These are phyloP conservation scores for Eucalyptus cloeziana DNA, from an alignment of 345 rosid species.

Conservation along the genomic window DNA sequence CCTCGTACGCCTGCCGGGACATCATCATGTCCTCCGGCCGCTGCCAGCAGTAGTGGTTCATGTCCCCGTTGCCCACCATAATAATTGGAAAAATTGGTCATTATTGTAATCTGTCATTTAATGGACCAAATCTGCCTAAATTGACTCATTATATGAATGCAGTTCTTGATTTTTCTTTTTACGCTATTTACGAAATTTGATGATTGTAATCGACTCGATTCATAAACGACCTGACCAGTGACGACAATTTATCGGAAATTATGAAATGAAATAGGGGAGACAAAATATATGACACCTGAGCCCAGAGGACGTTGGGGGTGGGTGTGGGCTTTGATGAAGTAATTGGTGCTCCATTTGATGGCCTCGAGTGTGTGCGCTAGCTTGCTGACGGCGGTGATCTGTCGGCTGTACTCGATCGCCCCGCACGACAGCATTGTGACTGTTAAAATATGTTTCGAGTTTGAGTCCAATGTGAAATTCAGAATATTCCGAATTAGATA, in stretches of 20 bases:
- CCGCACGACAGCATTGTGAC: slow-evolving; percentile 78
- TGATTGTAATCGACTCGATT: fast-evolving
- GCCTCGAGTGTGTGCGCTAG: slow-evolving; percentile 46
- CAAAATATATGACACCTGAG: slow-evolving; percentile 5
- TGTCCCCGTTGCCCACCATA: too few species aligned
- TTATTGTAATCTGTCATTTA: too few species aligned
- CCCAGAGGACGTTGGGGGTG: slow-evolving; percentile 46
- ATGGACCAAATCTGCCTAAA: background rate
- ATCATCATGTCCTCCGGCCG: too few species aligned
- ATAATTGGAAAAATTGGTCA: too few species aligned
- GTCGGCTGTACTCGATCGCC: slow-evolving; percentile 47
- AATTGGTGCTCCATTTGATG: slow-evolving; percentile 84
- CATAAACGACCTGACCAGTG: fast-evolving
- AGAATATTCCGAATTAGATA: too few species aligned
- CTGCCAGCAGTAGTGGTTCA: too few species aligned
- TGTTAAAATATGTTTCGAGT: too few species aligned
- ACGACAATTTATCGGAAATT: too few species aligned
- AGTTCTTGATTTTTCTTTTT: background rate
- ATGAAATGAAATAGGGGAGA: background rate
- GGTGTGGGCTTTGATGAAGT: slow-evolving; percentile 66
- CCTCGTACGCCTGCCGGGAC: too few species aligned
- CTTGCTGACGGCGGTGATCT: slow-evolving; percentile 42
- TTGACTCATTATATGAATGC: background rate
- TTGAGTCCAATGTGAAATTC: too few species aligned
- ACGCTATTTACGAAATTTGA: background rate